A percentile compares a stretch with the other conserved stretches of the same genome.
Evolutionary conservation across 2,329 filamentous ascomycete species (phyloP).

Genomic region (Byssoonygena ceratinophila): DNA sequence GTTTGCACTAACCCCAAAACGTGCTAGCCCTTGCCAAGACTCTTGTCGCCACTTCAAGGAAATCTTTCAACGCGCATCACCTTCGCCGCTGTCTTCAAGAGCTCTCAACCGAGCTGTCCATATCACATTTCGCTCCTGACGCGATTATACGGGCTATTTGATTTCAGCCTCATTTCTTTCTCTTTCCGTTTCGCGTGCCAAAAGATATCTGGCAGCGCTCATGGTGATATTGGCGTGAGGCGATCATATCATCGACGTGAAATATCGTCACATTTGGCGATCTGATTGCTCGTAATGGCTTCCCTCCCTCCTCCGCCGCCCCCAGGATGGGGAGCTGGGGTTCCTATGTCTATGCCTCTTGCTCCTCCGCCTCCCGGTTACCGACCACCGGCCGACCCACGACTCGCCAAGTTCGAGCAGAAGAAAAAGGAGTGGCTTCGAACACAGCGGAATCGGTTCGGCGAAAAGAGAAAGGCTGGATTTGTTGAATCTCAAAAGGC

Average conservation of each 20-base stretch:
- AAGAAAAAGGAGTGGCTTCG: conserved; percentile 99
- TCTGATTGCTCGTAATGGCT: conserved; percentile 39
- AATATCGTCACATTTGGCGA: neutral
- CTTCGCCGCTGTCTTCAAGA: conserved; percentile 5
- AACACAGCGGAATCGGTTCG: conserved; percentile 80
- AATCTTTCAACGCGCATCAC: conserved; percentile 15
- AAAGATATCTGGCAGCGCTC: neutral
- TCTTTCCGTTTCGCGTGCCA: neutral
- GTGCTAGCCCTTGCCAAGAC: conserved; percentile 20
- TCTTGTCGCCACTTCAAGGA: conserved; percentile 26
- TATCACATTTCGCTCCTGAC: neutral
- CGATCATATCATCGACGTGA: neutral
- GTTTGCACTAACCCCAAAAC: conserved; percentile 23
- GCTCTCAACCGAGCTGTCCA: neutral
- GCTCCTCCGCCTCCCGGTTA: conserved; percentile 79
- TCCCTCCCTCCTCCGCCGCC: conserved; percentile 57
- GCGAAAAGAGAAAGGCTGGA: conserved; percentile 90
- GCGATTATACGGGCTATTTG: neutral
- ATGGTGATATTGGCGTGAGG: conserved; percentile 13
- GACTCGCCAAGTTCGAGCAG: conserved; percentile 87
- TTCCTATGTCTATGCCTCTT: conserved; percentile 43
- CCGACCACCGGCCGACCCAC: conserved; percentile 66
- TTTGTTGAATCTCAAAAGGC: conserved; percentile 98
- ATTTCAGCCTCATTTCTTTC: neutral
- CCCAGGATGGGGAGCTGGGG: conserved; percentile 50